These are phyloP conservation scores for Blastocladiella britannica DNA, from an alignment of 192 early-diverging fungal genomes.

Conservation along the genomic window DNA sequence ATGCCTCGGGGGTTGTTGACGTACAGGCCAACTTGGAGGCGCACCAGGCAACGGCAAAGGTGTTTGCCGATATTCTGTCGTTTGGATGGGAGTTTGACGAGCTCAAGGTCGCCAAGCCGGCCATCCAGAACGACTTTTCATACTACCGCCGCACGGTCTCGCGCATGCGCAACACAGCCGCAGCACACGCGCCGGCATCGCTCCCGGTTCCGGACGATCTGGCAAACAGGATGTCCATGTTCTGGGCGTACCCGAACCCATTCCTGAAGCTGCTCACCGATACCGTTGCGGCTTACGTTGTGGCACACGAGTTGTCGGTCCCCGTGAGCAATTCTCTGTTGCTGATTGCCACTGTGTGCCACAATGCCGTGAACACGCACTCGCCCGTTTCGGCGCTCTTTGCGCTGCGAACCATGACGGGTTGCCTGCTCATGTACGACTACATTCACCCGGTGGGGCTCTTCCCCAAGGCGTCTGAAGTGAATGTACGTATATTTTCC, in stretches of 20 bases:
- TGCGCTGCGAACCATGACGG: constrained; percentile 68
- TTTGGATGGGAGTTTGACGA: constrained; percentile 83
- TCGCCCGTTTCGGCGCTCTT: constrained; percentile 32
- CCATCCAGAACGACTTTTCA: constrained; percentile 93
- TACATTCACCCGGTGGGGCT: constrained; percentile 62
- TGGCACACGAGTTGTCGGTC: constrained; percentile 16
- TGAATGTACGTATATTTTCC: constrained; percentile 43
- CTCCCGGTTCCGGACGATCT: constrained; percentile 58
- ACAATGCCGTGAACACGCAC: constrained; percentile 52
- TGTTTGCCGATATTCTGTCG: constrained; percentile 63
- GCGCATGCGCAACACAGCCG: constrained; percentile 23
- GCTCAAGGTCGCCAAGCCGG: constrained; percentile 61
- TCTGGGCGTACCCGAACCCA: constrained; percentile 86
- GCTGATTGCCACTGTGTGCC: constrained; percentile 55
- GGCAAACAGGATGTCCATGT: constrained; percentile 87
- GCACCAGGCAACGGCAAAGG: constrained; percentile 57
- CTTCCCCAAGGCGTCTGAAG: constrained; percentile 48
- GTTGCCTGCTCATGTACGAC: constrained; percentile 76
- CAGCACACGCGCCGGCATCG: constrained; percentile 24
- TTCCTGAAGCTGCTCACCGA: constrained; percentile 78
- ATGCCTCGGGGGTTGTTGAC: constrained; percentile 17
- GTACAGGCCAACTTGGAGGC: constrained; percentile 34
- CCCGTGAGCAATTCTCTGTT: constrained; percentile 50
- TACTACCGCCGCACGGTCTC: constrained; percentile 81
- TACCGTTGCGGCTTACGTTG: constrained; percentile 46